Conservation (phyloP, 73 alveolate genomes). For the Paramecium sexaurelia region DNA sequence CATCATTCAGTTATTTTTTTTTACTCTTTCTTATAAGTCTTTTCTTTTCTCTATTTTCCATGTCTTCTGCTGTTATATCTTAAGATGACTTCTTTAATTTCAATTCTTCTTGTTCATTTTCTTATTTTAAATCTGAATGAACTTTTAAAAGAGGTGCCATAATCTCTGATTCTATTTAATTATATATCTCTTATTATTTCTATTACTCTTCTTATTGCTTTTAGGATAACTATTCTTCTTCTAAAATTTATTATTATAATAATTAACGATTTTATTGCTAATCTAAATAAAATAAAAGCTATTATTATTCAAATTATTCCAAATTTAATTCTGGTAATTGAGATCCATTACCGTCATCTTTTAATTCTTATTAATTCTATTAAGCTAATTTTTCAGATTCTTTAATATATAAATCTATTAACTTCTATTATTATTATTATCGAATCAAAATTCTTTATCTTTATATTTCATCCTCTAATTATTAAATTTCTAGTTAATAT, state of each 20-base stretch:
- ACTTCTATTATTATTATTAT: background rate
- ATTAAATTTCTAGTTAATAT: background rate
- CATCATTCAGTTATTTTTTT: background rate
- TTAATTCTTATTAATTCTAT: background rate
- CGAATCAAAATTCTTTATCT: background rate
- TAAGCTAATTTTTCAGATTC: background rate
- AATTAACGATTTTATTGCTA: background rate
- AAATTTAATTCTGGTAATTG: background rate
- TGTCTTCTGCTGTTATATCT: conserved; percentile 6
- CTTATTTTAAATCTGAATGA: background rate
- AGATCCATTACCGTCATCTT: background rate
- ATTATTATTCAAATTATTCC: background rate
- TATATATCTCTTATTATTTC: background rate
- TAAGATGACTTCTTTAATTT: background rate
- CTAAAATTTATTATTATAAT: background rate
- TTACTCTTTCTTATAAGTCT: background rate
- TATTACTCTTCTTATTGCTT: background rate
- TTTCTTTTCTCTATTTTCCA: conserved; percentile 6
- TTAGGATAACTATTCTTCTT: background rate
- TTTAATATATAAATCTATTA: background rate
- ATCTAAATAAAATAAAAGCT: background rate
- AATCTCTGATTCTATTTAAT: background rate
- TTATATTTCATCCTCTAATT: background rate
- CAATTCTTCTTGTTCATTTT: background rate
- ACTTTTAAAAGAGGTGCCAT: background rate